Percentiles rank a stretch among this genome's conserved stretches.
Evolutionary conservation across 768 basidiomycete genomes (phyloP).

Genomic region (Russula brevipes): DNA sequence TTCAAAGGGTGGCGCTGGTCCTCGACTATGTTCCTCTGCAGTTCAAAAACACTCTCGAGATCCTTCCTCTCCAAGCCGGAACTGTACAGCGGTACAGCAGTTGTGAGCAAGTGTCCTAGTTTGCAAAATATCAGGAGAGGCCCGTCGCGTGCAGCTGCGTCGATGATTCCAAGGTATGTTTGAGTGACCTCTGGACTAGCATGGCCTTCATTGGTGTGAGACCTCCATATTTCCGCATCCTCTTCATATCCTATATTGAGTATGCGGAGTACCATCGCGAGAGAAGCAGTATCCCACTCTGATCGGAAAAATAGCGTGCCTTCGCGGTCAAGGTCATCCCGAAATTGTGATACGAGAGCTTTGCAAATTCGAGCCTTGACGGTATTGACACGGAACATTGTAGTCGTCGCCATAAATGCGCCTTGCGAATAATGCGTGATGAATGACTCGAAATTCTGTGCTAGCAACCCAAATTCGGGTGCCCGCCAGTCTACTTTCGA

Average conservation of each 20-base stretch:
- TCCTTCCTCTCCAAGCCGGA: not conserved
- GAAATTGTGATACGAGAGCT: not conserved
- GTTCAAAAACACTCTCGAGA: not conserved
- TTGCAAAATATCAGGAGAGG: conserved; percentile 12
- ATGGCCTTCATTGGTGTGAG: not conserved
- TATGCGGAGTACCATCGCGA: conserved; percentile 1
- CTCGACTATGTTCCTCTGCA: not conserved
- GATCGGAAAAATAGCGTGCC: conserved; percentile 1
- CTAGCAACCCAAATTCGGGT: conserved; percentile 4
- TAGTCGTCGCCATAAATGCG: not conserved
- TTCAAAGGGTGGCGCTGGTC: not conserved
- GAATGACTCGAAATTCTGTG: conserved; percentile 5
- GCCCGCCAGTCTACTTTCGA: too few species aligned
- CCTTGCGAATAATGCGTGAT: not conserved
- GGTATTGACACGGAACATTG: too few species aligned
- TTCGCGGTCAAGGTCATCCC: not conserved
- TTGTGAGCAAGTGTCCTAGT: not conserved
- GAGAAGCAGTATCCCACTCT: conserved; percentile 10
- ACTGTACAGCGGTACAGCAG: not conserved
- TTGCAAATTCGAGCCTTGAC: not conserved
- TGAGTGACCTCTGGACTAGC: not conserved
- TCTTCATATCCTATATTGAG: not conserved
- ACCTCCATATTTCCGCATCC: not conserved
- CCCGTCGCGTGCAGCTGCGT: not conserved
- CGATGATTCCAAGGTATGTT: not conserved